A percentile compares a stretch with the other conserved stretches of the same genome.
phyloP scores from a whole-genome alignment of 2,329 filamentous ascomycete genomes.

The Ilyonectria robusta region DNA sequence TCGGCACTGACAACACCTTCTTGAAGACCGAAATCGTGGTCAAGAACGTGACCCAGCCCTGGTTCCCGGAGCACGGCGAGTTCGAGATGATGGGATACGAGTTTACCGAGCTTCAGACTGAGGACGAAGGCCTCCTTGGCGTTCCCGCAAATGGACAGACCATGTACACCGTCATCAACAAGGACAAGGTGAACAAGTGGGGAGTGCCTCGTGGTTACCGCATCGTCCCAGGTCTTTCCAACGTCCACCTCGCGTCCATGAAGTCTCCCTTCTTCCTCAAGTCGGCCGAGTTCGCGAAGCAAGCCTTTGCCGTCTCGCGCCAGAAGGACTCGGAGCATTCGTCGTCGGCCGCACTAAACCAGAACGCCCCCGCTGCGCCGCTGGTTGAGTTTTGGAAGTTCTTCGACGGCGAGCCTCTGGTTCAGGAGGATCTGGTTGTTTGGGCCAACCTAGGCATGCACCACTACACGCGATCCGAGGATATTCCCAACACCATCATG shows the following conservation, averaged over 20 bases:
- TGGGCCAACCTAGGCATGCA: conserved; percentile 67
- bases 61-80: conserved; percentile 54
- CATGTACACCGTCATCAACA: conserved; percentile 43
- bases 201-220: conserved; percentile 26
- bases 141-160: conserved; percentile 26
- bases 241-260: conserved; percentile 60
- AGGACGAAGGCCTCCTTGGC: conserved; percentile 46
- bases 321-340: conserved; percentile 55
- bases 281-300: conserved; percentile 62
- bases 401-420: conserved; percentile 56
- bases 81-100: conserved; percentile 55
- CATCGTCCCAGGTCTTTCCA: conserved; percentile 47
- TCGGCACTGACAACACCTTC: conserved; percentile 49
- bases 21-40: conserved; percentile 51
- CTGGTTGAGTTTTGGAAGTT: conserved; percentile 61
- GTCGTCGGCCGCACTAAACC: conserved; percentile 55
- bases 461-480: conserved; percentile 50
- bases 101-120: conserved; percentile 45
- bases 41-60: conserved; percentile 52
- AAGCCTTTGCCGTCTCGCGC: conserved; percentile 62
- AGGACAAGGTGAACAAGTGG: conserved; percentile 29
- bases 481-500: conserved; percentile 66
- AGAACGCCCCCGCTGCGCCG: conserved; percentile 56
- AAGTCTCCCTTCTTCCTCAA: conserved; percentile 61
- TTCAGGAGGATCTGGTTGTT: conserved; percentile 56